phyloP scores from a whole-genome alignment of 306 rosid genomes.

The Cicer judaicum region DNA sequence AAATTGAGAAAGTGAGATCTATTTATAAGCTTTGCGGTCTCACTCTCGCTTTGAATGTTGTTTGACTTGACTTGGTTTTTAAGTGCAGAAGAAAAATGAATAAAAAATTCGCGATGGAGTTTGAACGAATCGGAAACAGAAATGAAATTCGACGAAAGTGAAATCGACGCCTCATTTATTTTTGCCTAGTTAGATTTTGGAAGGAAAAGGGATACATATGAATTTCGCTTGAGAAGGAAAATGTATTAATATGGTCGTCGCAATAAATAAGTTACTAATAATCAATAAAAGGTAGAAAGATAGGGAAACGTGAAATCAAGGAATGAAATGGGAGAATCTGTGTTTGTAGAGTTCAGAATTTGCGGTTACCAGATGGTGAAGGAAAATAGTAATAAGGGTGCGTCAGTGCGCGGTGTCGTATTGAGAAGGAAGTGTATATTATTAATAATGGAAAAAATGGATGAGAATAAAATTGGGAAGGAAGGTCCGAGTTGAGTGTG shows the following conservation, averaged over 20 bases:
- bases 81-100: background rate
- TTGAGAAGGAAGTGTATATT: conserved; percentile 4
- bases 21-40: background rate
- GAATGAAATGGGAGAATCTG: conserved; percentile 13
- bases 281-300: background rate
- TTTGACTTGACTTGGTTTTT: conserved; percentile 30
- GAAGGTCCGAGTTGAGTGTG: background rate
- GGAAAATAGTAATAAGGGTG: conserved; percentile 24
- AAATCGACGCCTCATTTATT: conserved; percentile 39
- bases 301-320: conserved; percentile 25
- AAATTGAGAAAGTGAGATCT: conserved; percentile 23
- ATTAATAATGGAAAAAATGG: background rate
- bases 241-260: background rate
- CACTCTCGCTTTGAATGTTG: background rate
- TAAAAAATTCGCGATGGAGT: background rate
- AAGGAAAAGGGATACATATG: conserved; percentile 29
- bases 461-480: background rate
- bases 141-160: conserved; percentile 39
- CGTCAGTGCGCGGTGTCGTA: conserved; percentile 40
- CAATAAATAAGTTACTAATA: background rate
- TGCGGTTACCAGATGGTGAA: background rate
- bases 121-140: conserved; percentile 8
- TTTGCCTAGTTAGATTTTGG: conserved; percentile 2
- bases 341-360: background rate
- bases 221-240: background rate